Percentiles rank a stretch among this genome's conserved stretches.
Evolutionary conservation across 108 stramenopile genomes (phyloP).

Genomic region (Aurantiochytrium sp.): DNA sequence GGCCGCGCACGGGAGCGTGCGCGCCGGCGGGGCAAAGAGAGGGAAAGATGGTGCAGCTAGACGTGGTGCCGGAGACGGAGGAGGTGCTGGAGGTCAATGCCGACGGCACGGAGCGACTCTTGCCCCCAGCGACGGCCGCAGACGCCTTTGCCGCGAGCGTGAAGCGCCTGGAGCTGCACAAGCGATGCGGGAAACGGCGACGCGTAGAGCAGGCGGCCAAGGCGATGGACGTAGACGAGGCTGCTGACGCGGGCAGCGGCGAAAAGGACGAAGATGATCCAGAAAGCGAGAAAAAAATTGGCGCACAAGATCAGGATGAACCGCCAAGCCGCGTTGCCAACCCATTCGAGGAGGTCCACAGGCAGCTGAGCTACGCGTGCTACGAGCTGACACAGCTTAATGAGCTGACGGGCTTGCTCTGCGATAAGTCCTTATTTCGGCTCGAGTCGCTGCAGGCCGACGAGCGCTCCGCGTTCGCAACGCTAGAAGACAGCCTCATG

Average conservation of each 20-base stretch:
- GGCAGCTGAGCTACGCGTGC: not conserved
- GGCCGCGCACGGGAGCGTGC: too few relatives aligned
- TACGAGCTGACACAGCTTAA: slow-evolving; percentile 6
- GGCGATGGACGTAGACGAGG: not conserved
- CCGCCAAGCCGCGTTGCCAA: not conserved
- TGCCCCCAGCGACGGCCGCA: not conserved
- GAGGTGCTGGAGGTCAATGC: not conserved
- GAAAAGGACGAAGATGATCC: not conserved
- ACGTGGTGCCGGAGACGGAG: not conserved
- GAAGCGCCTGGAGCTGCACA: slow-evolving; percentile 4
- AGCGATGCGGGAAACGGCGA: not conserved
- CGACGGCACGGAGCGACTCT: not conserved
- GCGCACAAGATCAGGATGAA: not conserved
- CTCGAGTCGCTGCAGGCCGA: not conserved
- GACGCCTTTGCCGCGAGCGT: not conserved
- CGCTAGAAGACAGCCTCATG: not conserved
- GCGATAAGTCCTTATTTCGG: not conserved
- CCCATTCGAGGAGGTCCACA: not conserved
- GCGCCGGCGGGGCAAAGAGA: not conserved
- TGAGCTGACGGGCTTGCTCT: not conserved
- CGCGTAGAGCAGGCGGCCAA: not conserved
- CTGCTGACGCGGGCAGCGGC: not conserved
- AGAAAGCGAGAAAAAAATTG: not conserved
- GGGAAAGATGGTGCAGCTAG: not conserved
- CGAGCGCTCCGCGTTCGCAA: not conserved